Evolutionary conservation across 129 eudicot species (phyloP).

Genomic region (Flaveria sonorensis): DNA sequence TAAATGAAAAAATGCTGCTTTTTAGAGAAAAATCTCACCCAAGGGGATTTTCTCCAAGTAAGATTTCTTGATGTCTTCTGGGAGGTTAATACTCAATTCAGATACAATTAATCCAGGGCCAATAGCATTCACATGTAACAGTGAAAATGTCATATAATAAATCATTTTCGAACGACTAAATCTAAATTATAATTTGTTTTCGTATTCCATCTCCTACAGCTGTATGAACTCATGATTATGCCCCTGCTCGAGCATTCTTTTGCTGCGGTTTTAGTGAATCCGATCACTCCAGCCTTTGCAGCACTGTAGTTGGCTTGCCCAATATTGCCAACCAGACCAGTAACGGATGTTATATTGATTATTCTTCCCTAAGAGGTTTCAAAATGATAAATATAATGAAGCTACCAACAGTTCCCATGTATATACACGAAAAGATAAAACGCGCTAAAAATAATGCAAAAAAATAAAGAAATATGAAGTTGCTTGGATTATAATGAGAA

Average conservation of each 20-base stretch:
- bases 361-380: conserved; percentile 72
- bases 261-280: conserved; percentile 87
- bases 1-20: background rate
- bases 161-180: background rate
- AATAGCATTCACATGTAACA: conserved; percentile 79
- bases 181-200: background rate
- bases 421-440: background rate
- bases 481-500: too few species aligned
- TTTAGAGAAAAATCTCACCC: conserved; percentile 42
- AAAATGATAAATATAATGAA: background rate
- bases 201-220: background rate
- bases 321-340: conserved; percentile 79
- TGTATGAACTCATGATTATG: conserved; percentile 62
- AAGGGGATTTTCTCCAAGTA: conserved; percentile 64
- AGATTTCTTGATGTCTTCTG: conserved; percentile 66
- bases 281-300: conserved; percentile 97
- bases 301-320: conserved; percentile 98
- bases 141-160: background rate
- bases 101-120: conserved; percentile 94
- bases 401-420: background rate
- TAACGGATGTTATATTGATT: conserved; percentile 83
- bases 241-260: conserved; percentile 86
- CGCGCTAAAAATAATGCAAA: background rate
- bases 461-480: background rate
- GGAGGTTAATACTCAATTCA: conserved; percentile 80